phyloP scores from a whole-genome alignment of 2,329 filamentous ascomycete species.

The Beauveria sp. region DNA sequence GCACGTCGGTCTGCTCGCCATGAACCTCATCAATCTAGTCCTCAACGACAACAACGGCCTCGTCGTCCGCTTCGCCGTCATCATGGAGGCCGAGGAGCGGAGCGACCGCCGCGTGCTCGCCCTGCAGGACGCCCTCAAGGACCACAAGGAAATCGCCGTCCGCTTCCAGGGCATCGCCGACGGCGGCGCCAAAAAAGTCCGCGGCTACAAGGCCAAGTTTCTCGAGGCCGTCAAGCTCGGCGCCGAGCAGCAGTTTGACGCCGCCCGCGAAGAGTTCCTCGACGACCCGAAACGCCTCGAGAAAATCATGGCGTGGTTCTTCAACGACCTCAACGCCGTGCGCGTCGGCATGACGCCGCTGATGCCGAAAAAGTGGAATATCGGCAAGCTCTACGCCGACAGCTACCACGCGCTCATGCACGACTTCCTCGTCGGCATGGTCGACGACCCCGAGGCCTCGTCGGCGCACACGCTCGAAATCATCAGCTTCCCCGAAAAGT shows the following conservation, averaged over 20 bases:
- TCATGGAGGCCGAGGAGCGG: conserved; percentile 94
- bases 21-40: conserved; percentile 83
- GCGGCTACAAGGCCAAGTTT: conserved; percentile 97
- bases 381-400: conserved; percentile 79
- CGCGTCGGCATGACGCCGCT: conserved; percentile 85
- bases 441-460: conserved; percentile 77
- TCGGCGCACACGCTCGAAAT: conserved; percentile 86
- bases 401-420: conserved; percentile 96
- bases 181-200: conserved; percentile 81
- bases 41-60: conserved; percentile 80
- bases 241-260: conserved; percentile 66
- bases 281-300: conserved; percentile 77
- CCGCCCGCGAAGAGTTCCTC: conserved; percentile 66
- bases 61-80: conserved; percentile 82
- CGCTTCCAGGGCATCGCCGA: conserved; percentile 93
- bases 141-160: conserved; percentile 89
- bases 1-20: conserved; percentile 78
- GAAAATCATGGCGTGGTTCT: conserved; percentile 90
- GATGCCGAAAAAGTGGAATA: conserved; percentile 95
- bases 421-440: conserved; percentile 75
- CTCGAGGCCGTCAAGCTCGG: conserved; percentile 68
- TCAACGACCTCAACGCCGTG: conserved; percentile 94
- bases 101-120: conserved; percentile 88
- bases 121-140: conserved; percentile 86
- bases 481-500: conserved; percentile 90